A percentile compares a stretch with the other conserved stretches of the same genome.
Conservation (phyloP, 2,329 filamentous ascomycete genomes). For the Elsinoe arachidis region DNA sequence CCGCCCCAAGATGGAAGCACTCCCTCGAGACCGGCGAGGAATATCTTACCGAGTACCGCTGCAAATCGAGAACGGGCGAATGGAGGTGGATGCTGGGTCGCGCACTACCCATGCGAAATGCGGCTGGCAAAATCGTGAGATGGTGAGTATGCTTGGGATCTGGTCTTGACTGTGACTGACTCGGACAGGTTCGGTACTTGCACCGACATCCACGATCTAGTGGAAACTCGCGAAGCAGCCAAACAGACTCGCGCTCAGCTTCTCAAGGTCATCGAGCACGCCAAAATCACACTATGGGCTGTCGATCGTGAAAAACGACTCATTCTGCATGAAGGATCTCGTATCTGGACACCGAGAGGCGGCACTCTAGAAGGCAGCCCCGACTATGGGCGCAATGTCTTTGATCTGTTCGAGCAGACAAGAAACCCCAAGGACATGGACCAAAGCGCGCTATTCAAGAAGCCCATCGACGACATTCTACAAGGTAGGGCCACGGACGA, state of each 20-base stretch:
- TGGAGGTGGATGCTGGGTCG: constrained; percentile 74
- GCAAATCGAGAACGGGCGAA: constrained; percentile 55
- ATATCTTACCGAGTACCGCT: constrained; percentile 64
- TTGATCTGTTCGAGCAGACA: constrained; percentile 47
- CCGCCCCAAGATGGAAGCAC: constrained; percentile 50
- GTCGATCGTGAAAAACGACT: constrained; percentile 55
- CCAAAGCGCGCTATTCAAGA: constrained; percentile 38
- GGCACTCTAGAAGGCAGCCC: constrained; percentile 3
- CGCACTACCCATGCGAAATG: constrained; percentile 59
- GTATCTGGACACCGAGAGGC: constrained; percentile 33
- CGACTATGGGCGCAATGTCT: constrained; percentile 42
- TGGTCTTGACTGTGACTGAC: not conserved
- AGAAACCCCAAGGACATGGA: constrained; percentile 16
- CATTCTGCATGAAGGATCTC: constrained; percentile 61
- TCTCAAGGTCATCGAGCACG: constrained; percentile 63
- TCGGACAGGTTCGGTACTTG: constrained; percentile 55
- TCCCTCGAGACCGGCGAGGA: constrained; percentile 58
- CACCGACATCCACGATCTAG: constrained; percentile 68
- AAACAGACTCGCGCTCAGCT: constrained; percentile 62
- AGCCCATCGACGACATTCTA: constrained; percentile 56
- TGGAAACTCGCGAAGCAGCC: constrained; percentile 58
- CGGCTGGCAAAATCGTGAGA: constrained; percentile 60
- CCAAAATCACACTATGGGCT: constrained; percentile 67
- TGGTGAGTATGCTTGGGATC: constrained; percentile 39
- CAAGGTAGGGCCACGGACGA: constrained; percentile 52